Conservation (phyloP, 495 filamentous ascomycete species). For the Penicillium dipodomyicola region DNA sequence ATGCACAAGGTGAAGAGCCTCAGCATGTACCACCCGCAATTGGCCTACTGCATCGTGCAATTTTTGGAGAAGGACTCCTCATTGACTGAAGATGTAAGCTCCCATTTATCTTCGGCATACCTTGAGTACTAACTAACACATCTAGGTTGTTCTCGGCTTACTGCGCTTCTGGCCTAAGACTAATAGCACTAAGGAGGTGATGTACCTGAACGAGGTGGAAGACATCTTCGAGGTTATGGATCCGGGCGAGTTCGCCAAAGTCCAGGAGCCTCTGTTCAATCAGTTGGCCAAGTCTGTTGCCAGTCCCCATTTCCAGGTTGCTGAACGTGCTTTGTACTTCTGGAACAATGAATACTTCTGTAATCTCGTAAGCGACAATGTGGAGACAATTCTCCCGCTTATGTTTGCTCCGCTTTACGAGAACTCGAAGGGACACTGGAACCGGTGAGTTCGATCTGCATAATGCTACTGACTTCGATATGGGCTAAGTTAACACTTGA, state of each 20-base stretch:
- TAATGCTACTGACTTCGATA: background rate
- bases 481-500: slow-evolving; percentile 22
- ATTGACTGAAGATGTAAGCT: slow-evolving; percentile 85
- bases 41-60: slow-evolving; percentile 99
- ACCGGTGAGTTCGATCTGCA: slow-evolving; percentile 62
- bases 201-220: slow-evolving; percentile 99
- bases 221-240: slow-evolving; percentile 99
- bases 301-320: slow-evolving; percentile 98
- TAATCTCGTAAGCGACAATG: slow-evolving; percentile 98
- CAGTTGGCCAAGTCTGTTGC: slow-evolving; percentile 97
- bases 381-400: slow-evolving; percentile 95
- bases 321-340: slow-evolving; percentile 96
- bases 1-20: slow-evolving; percentile 98
- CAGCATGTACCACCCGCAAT: slow-evolving; percentile 99
- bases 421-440: slow-evolving; percentile 99
- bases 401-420: slow-evolving; percentile 99
- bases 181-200: slow-evolving; percentile 99
- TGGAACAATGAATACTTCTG: slow-evolving; percentile 99
- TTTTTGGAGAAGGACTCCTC: slow-evolving; percentile 98
- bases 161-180: slow-evolving; percentile 98
- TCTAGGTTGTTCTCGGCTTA: slow-evolving; percentile 86
- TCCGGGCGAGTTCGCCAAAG: slow-evolving; percentile 95
- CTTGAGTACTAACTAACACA: slow-evolving; percentile 9
- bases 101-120: background rate
- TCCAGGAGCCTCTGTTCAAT: slow-evolving; percentile 95